A percentile compares a stretch with the other conserved stretches of the same genome.
These are phyloP conservation scores for Clavispora fructus DNA, from an alignment of 805 yeast genomes.

Conservation along the genomic window DNA sequence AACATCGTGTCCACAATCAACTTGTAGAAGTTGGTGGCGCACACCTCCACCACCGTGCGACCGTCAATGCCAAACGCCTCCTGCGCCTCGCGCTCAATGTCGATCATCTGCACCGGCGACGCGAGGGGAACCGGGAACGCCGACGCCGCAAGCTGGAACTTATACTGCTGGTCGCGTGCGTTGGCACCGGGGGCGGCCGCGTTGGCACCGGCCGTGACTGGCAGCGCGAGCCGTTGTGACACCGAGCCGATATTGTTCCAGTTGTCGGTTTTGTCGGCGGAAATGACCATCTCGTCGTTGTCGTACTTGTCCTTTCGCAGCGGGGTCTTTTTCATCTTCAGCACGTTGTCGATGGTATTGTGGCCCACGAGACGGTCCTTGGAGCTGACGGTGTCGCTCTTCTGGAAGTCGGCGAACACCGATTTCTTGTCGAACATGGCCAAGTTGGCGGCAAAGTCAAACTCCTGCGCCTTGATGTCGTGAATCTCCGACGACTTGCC, in stretches of 20 bases:
- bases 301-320: conserved; percentile 47
- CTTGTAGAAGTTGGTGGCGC: conserved; percentile 61
- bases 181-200: not conserved
- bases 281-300: conserved; percentile 70
- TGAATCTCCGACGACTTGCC: conserved; percentile 39
- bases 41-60: conserved; percentile 52
- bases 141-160: conserved; percentile 9
- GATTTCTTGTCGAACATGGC: conserved; percentile 75
- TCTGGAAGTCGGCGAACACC: conserved; percentile 72
- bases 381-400: conserved; percentile 56
- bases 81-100: conserved; percentile 57
- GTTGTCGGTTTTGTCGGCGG: conserved; percentile 35
- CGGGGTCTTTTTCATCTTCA: conserved; percentile 10
- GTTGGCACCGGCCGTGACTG: conserved; percentile 2
- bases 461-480: conserved; percentile 52
- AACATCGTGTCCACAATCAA: conserved; percentile 51
- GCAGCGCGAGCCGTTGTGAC: conserved; percentile 12
- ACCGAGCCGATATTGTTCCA: conserved; percentile 47
- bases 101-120: conserved; percentile 74
- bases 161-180: conserved; percentile 1
- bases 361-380: conserved; percentile 67
- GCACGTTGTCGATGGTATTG: conserved; percentile 44
- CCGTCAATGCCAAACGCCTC: conserved; percentile 48
- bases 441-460: conserved; percentile 80
- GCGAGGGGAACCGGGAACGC: conserved; percentile 47